Evolutionary conservation across 2,329 filamentous ascomycete genomes (phyloP), one percentile per base, ranked within the genome.

Genomic region (Dactylellina haptotyla): DNA sequence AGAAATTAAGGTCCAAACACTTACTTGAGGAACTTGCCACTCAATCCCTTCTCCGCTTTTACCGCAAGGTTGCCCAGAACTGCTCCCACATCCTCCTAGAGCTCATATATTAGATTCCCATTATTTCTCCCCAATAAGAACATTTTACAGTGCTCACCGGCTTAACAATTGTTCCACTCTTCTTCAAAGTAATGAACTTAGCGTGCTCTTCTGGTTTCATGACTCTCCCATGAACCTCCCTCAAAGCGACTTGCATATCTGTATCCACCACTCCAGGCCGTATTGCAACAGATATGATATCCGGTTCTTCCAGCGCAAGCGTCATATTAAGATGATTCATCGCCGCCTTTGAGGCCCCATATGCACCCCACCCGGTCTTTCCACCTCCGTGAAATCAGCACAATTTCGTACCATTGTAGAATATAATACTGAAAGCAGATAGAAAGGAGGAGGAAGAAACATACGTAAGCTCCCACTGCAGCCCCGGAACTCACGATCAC

Each of bases 401-500:
- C 39, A 32, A 18, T 43, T 5, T 12, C 26, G n/a, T 39, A 54
- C 25, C 10, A 9, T n/a, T 20, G 51, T 28, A 25, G 6, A 39
- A 4, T 30, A 65, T 37, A 30, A 25, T 3, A 8, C 9, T 10
- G 18, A 26, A 51, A 25, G 9, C 30, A 43, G 30, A 20, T 14
- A 39, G 45, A 25, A 12, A 39, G 16, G 23, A 39, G 18, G 14
- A 30, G 32, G 18, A 26, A 48, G 6, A 54, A 75, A 6, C 70
- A 87, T 1, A 85, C 82, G 78, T 92, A 93, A 0, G 86, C 85
- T 50, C 84, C 85, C 2, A 82, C 80, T 1, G 92, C 86, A 0
- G 93, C 93, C 0, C 93, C 93, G 0, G 91, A 94, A 0, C 91
- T 95, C 8, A 90, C 87, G 79, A 95, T 88, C 10, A 97, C 82